These are phyloP conservation scores for Helotiales sp. DNA, from an alignment of 2,329 filamentous ascomycete genomes.

Conservation along the genomic window DNA sequence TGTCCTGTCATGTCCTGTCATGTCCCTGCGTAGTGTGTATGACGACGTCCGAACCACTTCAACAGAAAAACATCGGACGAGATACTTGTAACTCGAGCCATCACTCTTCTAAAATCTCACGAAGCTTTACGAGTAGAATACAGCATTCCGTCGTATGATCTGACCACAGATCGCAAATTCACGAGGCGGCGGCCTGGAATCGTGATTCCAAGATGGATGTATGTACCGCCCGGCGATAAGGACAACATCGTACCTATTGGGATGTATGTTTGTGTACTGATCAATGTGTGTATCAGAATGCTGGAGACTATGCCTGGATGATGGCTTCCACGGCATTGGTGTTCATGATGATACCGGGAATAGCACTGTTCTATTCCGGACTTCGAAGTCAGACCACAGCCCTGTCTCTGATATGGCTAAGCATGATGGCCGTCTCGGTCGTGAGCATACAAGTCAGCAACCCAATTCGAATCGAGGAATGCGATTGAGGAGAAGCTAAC, in stretches of 20 bases:
- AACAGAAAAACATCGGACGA: neutral
- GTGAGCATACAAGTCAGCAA: constrained; percentile 52
- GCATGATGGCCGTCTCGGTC: constrained; percentile 82
- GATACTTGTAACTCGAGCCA: neutral
- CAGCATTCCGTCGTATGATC: neutral
- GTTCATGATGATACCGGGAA: constrained; percentile 86
- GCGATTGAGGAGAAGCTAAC: neutral
- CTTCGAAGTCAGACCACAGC: constrained; percentile 85
- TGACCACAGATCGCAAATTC: neutral
- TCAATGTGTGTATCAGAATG: neutral
- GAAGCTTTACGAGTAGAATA: neutral
- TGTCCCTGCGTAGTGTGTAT: constrained; percentile 5
- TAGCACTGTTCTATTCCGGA: constrained; percentile 89
- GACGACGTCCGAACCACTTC: neutral
- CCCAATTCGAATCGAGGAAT: neutral
- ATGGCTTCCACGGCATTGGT: constrained; percentile 80
- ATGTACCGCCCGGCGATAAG: constrained; percentile 11
- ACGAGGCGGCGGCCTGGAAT: constrained; percentile 8
- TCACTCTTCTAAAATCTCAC: neutral
- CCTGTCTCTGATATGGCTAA: constrained; percentile 86
- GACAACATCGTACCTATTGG: neutral
- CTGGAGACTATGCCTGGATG: constrained; percentile 64
- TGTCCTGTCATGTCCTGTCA: neutral
- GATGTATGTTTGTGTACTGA: neutral
- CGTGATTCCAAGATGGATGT: constrained; percentile 3